A percentile compares a stretch with the other conserved stretches of the same genome.
Evolutionary conservation across 306 rosid species (phyloP).

Genomic region (Abrus pulchellus): DNA sequence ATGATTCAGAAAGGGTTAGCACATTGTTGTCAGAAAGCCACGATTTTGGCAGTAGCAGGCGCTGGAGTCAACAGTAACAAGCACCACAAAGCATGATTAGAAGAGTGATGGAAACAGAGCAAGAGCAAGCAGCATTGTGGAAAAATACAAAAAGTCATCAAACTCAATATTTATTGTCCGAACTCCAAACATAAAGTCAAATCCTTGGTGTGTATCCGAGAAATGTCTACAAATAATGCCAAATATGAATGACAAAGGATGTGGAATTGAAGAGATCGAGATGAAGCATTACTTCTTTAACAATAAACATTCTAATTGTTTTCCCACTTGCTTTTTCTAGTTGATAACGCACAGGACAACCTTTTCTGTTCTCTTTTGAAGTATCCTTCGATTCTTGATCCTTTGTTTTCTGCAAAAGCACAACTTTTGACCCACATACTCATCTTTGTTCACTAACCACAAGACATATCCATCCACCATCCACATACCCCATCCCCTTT

Average conservation of each 20-base stretch:
- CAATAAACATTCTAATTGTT: slow-evolving; percentile 55
- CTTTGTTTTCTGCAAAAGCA: slow-evolving; percentile 50
- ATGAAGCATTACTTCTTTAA: slow-evolving; percentile 22
- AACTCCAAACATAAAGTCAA: slow-evolving; percentile 31
- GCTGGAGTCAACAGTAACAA: slow-evolving; percentile 24
- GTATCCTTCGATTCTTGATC: slow-evolving; percentile 52
- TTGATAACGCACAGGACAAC: slow-evolving; percentile 39
- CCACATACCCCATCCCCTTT: slow-evolving; percentile 27
- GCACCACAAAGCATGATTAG: slow-evolving; percentile 20
- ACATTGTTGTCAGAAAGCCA: slow-evolving; percentile 13
- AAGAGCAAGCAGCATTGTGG: slow-evolving; percentile 17
- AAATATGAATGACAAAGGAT: slow-evolving; percentile 34
- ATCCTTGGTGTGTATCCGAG: neutral
- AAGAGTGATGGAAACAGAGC: slow-evolving; percentile 28
- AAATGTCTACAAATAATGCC: slow-evolving; percentile 41
- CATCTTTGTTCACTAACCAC: slow-evolving; percentile 36
- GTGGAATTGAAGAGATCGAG: slow-evolving; percentile 22
- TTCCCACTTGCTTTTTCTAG: slow-evolving; percentile 60
- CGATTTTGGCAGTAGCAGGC: slow-evolving; percentile 38
- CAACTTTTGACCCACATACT: slow-evolving; percentile 55
- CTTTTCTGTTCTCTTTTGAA: slow-evolving; percentile 43
- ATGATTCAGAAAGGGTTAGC: neutral
- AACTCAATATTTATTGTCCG: neutral
- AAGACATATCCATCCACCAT: slow-evolving; percentile 43
- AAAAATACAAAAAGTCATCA: neutral